Conservation (phyloP, 228 moss, liverwort and hornwort genomes). For the Sphagnum fallax region DNA sequence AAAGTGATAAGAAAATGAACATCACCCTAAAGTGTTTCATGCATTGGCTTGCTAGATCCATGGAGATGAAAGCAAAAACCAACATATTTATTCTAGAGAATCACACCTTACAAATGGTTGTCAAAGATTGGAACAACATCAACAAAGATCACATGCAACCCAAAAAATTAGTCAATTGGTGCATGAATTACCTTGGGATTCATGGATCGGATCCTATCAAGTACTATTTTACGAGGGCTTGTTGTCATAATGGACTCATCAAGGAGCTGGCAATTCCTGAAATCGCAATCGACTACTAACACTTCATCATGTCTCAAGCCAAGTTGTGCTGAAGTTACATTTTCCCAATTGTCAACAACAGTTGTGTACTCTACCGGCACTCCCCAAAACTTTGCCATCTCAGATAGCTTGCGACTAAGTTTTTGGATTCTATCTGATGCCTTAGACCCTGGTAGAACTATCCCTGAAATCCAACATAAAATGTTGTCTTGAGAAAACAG, state of each 20-base stretch:
- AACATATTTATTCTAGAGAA: background rate
- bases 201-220: conserved; percentile 60
- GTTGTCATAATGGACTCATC: conserved; percentile 44
- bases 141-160: conserved; percentile 12
- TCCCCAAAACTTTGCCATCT: conserved; percentile 26
- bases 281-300: conserved; percentile 51
- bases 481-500: no score
- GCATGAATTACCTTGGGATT: conserved; percentile 42
- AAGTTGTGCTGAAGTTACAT: conserved; percentile 52
- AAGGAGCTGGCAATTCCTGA: conserved; percentile 39
- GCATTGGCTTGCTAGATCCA: no score
- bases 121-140: conserved; percentile 8
- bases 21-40: background rate
- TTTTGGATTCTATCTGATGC: conserved; percentile 53
- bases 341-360: conserved; percentile 69
- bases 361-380: conserved; percentile 27
- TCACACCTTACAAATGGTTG: background rate
- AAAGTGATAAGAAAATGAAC: conserved; percentile 1
- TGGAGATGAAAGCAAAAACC: background rate
- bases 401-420: conserved; percentile 41
- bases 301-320: conserved; percentile 61
- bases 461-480: no score
- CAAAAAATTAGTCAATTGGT: background rate
- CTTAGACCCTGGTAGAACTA: conserved; percentile 38
- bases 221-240: conserved; percentile 57